Base-by-base conservation (phyloP, 257 asterid species). In the Solanum acaule region DNA sequence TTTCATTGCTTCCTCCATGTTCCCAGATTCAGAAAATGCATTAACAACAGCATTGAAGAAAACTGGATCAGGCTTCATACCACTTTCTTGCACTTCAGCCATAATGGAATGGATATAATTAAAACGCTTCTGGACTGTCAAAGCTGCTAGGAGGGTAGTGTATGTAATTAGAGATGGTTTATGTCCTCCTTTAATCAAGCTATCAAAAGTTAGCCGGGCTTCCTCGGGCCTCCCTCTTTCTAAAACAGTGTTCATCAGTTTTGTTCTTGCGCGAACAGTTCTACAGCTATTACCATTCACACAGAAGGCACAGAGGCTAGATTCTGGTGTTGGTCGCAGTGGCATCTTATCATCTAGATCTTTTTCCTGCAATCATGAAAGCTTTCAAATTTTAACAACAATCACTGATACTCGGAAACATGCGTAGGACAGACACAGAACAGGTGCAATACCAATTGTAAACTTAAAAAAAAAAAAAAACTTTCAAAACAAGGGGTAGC, bases 21-120 rank as follows among this genome's bases (percentile, higher is more conserved):
- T 91, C 77, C 98, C 96, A 14, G 96, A 92, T 92, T 94, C 96
- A 29, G 98, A 89, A 88, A 93, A 93, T 3, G 98, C 95, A 91
- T 95, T 92, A 70, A 95, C 92, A n/a, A 91, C 94, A 20, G 96
- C 96, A 44, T 93, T 93, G 77, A 92, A 93, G 92, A 93, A 95
- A 52, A 93, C 90, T 4, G 93, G 92, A 89, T 95, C 96, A 5
- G 94, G 95, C 92, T 88, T 90, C 91, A 91, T 88, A 75, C 92
- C 89, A 27, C 82, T 91, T 49, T 91, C 90, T 87, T 91, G 89
- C 88, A 95, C 96, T 76, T 87, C 88, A 56, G 94, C 87, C 87
- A 94, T 89, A 71, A 95, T 92, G 22, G 92, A 81, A 87, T 92
- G 91, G 84, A 92, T 93, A 78, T 91, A 88, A 70, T 87, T 87